A percentile compares a stretch with the other conserved stretches of the same genome.
Conservation (phyloP, 1,139 yeast species). For the Debaryomycetaceae sp. region DNA sequence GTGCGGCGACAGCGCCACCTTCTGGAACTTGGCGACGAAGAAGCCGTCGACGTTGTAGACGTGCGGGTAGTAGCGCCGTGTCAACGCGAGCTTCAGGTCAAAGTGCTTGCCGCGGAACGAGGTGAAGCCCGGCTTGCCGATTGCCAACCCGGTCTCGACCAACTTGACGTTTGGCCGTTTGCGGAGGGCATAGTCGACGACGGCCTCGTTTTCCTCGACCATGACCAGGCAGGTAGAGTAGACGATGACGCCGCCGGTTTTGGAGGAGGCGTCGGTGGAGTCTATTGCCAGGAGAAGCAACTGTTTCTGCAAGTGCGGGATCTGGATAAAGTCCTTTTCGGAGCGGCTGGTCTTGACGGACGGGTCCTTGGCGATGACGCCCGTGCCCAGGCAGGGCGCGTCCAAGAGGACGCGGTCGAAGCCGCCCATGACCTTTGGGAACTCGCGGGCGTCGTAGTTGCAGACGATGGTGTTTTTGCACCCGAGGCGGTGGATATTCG, state of each 20-base stretch:
- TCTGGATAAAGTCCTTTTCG: constrained; percentile 91
- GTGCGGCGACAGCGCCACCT: constrained; percentile 77
- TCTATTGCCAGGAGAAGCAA: constrained; percentile 89
- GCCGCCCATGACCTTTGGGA: constrained; percentile 97
- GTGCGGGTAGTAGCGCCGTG: constrained; percentile 96
- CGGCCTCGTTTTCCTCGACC: constrained; percentile 97
- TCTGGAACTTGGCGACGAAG: constrained; percentile 92
- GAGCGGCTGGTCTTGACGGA: constrained; percentile 89
- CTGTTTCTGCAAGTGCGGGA: constrained; percentile 95
- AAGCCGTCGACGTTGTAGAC: constrained; percentile 98
- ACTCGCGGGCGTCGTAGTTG: constrained; percentile 96
- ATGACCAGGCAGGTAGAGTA: constrained; percentile 98
- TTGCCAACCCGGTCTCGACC: constrained; percentile 86
- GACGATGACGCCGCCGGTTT: constrained; percentile 90
- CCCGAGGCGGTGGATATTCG: constrained; percentile 94
- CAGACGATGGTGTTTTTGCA: constrained; percentile 95
- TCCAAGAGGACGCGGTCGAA: constrained; percentile 90
- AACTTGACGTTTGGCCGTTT: constrained; percentile 94
- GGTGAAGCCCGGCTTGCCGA: constrained; percentile 94
- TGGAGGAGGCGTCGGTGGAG: constrained; percentile 85
- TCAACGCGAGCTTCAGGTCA: constrained; percentile 62
- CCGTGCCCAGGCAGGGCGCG: constrained; percentile 99
- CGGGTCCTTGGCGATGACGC: constrained; percentile 97
- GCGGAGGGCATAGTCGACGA: constrained; percentile 94
- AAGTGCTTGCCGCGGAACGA: constrained; percentile 89